Conservation (phyloP, 768 basidiomycete genomes). For the Boletales sp. region DNA sequence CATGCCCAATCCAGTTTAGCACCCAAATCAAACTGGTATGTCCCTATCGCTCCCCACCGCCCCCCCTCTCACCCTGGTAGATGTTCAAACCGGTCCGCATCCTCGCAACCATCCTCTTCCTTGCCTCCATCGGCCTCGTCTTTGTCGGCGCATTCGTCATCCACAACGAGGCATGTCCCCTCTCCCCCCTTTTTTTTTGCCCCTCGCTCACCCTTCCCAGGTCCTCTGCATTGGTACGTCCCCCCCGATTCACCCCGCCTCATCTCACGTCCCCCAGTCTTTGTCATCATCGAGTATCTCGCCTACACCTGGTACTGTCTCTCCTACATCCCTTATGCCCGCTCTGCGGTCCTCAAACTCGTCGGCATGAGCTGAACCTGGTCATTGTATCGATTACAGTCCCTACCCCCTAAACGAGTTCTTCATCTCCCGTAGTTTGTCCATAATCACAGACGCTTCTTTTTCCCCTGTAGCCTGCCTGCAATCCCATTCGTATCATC, state of each 20-base stretch:
- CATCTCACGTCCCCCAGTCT: constrained; percentile 45
- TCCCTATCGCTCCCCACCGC: neutral
- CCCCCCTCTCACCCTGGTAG: constrained; percentile 34
- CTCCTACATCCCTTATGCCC: constrained; percentile 90
- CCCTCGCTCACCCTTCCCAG: constrained; percentile 30
- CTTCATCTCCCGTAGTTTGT: constrained; percentile 75
- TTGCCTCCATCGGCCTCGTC: constrained; percentile 76
- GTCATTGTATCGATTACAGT: neutral
- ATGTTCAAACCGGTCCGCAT: constrained; percentile 96
- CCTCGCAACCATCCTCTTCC: constrained; percentile 72
- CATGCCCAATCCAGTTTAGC: constrained; percentile 48
- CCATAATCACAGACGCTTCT: constrained; percentile 60
- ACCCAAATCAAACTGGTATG: constrained; percentile 80
- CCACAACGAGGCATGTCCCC: constrained; percentile 51
- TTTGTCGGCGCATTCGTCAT: constrained; percentile 86
- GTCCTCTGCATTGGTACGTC: constrained; percentile 62
- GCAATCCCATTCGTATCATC: neutral
- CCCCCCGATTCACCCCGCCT: neutral
- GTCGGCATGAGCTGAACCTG: constrained; percentile 44
- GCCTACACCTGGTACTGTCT: constrained; percentile 89
- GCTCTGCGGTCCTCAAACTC: constrained; percentile 64
- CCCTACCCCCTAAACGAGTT: constrained; percentile 71
- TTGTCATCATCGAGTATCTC: constrained; percentile 88
- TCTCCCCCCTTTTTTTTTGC: neutral
- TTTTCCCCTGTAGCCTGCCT: constrained; percentile 50